These are phyloP conservation scores for Hymenoscyphus repandus DNA, from an alignment of 2,329 filamentous ascomycete species.

Conservation along the genomic window DNA sequence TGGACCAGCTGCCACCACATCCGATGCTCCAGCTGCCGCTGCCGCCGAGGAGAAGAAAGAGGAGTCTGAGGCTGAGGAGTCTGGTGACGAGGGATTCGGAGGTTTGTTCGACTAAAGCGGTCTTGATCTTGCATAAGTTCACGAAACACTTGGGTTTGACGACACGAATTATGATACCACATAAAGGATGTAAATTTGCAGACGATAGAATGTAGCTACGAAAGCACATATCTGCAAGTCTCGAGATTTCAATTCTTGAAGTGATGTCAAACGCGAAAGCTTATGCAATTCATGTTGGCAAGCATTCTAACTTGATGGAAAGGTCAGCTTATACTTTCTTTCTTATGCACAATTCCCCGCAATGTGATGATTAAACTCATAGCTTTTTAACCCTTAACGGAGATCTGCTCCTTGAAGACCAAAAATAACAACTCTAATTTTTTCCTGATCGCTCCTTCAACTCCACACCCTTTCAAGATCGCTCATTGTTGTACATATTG, in stretches of 20 bases:
- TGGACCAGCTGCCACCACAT: constrained; percentile 63
- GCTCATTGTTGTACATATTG: constrained; percentile 40
- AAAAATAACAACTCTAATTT: constrained; percentile 33
- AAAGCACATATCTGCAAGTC: constrained; percentile 16
- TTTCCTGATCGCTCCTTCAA: constrained; percentile 26
- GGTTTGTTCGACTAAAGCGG: constrained; percentile 65
- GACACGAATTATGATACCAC: constrained; percentile 21
- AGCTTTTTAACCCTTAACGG: constrained; percentile 33
- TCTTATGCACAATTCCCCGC: constrained; percentile 5
- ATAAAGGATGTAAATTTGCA: constrained; percentile 19
- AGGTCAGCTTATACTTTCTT: constrained; percentile 22
- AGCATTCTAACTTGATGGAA: constrained; percentile 1
- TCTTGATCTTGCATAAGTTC: constrained; percentile 21
- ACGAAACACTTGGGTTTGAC: constrained; percentile 15
- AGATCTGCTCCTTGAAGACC: constrained; percentile 32
- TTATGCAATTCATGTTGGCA: neutral
- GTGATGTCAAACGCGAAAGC: constrained; percentile 10
- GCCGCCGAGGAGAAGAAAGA: constrained; percentile 54
- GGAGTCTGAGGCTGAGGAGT: constrained; percentile 62
- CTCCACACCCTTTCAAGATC: constrained; percentile 3
- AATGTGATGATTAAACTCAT: constrained; percentile 29
- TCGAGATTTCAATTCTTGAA: neutral
- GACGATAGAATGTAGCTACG: constrained; percentile 24
- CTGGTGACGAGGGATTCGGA: constrained; percentile 62
- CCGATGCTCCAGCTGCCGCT: constrained; percentile 44